Conservation (phyloP, 2,329 filamentous ascomycete species). For the Aspergillus phoenicis region DNA sequence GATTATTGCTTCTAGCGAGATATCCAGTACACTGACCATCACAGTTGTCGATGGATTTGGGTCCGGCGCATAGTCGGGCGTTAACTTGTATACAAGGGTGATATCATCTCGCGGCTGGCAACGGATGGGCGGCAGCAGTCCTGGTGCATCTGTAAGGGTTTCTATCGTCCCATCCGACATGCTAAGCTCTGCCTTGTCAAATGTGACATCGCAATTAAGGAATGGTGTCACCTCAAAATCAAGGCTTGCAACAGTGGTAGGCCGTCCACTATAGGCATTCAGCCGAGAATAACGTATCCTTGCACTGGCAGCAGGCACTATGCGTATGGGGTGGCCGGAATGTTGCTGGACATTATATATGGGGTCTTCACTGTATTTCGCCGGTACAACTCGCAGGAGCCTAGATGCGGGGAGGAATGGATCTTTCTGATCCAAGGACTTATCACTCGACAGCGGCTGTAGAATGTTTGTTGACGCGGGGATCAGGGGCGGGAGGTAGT, state of each 20-base stretch:
- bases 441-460: conserved; percentile 56
- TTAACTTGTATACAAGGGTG: conserved; percentile 59
- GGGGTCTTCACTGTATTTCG: conserved; percentile 51
- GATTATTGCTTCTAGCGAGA: conserved; percentile 49
- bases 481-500: conserved; percentile 57
- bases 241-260: conserved; percentile 56
- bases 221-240: conserved; percentile 60
- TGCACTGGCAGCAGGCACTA: conserved; percentile 59
- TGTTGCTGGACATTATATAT: conserved; percentile 58
- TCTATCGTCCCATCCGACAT: conserved; percentile 53
- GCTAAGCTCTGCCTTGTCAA: conserved; percentile 52
- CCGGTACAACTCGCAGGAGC: conserved; percentile 59
- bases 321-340: conserved; percentile 56
- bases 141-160: conserved; percentile 40
- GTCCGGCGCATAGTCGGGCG: conserved; percentile 41
- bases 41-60: conserved; percentile 41
- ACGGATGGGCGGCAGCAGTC: conserved; percentile 40
- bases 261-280: conserved; percentile 44
- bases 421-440: conserved; percentile 48
- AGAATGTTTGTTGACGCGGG: conserved; percentile 61
- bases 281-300: conserved; percentile 58
- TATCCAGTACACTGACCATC: conserved; percentile 47
- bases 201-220: conserved; percentile 51
- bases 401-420: conserved; percentile 61
- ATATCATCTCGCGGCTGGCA: conserved; percentile 59